These are phyloP conservation scores for Russula abietina DNA, from an alignment of 768 basidiomycete genomes.

Conservation along the genomic window DNA sequence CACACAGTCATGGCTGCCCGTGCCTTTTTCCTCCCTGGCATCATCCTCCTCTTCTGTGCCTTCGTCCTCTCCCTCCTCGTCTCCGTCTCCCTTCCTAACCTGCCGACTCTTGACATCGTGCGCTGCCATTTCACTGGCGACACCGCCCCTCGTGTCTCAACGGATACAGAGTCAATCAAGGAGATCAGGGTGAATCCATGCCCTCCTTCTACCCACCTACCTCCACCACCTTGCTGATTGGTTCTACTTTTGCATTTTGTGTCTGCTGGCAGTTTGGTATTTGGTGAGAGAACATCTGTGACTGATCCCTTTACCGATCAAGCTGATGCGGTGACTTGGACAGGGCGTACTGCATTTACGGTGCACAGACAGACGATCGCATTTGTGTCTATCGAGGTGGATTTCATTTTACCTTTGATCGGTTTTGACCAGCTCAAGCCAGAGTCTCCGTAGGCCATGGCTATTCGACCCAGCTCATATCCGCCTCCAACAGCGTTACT, in stretches of 20 bases:
- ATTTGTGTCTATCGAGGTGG: slow-evolving; percentile 47
- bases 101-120: slow-evolving; percentile 60
- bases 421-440: slow-evolving; percentile 8
- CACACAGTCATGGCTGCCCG: slow-evolving; percentile 36
- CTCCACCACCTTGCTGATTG: neutral
- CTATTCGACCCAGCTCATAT: slow-evolving; percentile 44
- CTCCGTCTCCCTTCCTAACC: slow-evolving; percentile 64
- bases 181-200: slow-evolving; percentile 29
- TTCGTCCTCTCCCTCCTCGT: slow-evolving; percentile 62
- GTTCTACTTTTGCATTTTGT: neutral
- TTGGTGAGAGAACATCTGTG: slow-evolving; percentile 41
- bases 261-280: slow-evolving; percentile 51
- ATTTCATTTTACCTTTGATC: slow-evolving; percentile 19
- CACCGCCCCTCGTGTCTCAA: no score
- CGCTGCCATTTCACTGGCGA: slow-evolving; percentile 46
- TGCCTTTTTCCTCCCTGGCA: slow-evolving; percentile 55
- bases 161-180: slow-evolving; percentile 41
- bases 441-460: slow-evolving; percentile 41
- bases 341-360: slow-evolving; percentile 58
- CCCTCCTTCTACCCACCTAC: slow-evolving; percentile 22
- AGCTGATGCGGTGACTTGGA: neutral
- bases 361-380: slow-evolving; percentile 38
- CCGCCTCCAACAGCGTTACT: slow-evolving; percentile 36
- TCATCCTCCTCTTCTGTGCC: slow-evolving; percentile 52
- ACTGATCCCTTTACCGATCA: slow-evolving; percentile 6